These are phyloP conservation scores for Naganishia albida DNA, from an alignment of 1,284 basidiomycete species.

Conservation along the genomic window DNA sequence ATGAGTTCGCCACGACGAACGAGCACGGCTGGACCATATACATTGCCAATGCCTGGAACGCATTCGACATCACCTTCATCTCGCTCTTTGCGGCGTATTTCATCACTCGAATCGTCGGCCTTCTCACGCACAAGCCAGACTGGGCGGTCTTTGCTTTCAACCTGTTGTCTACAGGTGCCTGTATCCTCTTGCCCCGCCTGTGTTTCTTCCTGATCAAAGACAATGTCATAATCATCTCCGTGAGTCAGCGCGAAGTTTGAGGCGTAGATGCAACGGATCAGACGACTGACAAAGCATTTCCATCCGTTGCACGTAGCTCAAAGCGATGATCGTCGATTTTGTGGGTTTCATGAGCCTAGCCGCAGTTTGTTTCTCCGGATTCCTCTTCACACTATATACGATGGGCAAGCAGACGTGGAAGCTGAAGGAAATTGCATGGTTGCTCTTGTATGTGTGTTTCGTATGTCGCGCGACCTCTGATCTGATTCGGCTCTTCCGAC, in stretches of 20 bases:
- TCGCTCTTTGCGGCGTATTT: constrained; percentile 71
- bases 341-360: constrained; percentile 81
- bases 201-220: constrained; percentile 83
- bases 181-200: constrained; percentile 80
- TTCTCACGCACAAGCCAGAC: constrained; percentile 60
- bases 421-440: constrained; percentile 67
- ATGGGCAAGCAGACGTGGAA: constrained; percentile 70
- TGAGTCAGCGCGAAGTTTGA: constrained; percentile 51
- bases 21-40: constrained; percentile 74
- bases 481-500: neutral
- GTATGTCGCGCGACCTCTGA: constrained; percentile 5
- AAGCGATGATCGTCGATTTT: constrained; percentile 70
- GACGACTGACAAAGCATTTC: neutral
- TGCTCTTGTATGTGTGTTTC: constrained; percentile 68
- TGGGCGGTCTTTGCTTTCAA: constrained; percentile 75
- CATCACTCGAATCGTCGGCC: constrained; percentile 65
- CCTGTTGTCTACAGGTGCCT: constrained; percentile 77
- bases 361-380: constrained; percentile 68
- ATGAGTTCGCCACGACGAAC: constrained; percentile 55
- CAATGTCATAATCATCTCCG: constrained; percentile 73
- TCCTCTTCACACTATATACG: constrained; percentile 79
- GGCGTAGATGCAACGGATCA: too few species aligned
- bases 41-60: constrained; percentile 73
- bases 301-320: constrained; percentile 57
- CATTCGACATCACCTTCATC: constrained; percentile 77